Percentiles rank a stretch among this genome's conserved stretches.
Conservation (phyloP, 768 basidiomycete genomes). For the Termitomyces sp. region DNA sequence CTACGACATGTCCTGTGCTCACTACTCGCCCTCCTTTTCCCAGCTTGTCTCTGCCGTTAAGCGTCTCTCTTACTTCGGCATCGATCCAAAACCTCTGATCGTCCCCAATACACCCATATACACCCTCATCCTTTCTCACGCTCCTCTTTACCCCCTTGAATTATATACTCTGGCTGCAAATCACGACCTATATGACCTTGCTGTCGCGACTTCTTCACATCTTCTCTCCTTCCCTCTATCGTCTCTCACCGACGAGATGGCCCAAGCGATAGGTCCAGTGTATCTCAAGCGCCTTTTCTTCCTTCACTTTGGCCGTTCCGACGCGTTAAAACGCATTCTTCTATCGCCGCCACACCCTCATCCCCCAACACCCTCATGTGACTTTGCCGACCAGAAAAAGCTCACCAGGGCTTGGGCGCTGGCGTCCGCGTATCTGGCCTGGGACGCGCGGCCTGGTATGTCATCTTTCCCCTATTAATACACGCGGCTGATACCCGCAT, state of each 20-base stretch:
- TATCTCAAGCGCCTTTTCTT: conserved; percentile 84
- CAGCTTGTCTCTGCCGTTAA: conserved; percentile 55
- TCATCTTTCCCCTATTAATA: conserved; percentile 1
- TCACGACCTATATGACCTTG: conserved; percentile 67
- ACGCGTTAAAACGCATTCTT: conserved; percentile 77
- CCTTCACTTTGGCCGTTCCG: conserved; percentile 77
- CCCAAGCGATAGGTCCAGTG: conserved; percentile 63
- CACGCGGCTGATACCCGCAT: conserved; percentile 12
- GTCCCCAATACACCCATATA: conserved; percentile 54
- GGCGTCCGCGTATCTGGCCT: conserved; percentile 78
- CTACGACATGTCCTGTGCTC: conserved; percentile 70
- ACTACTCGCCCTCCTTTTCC: conserved; percentile 68
- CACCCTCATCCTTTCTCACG: conserved; percentile 58
- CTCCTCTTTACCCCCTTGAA: conserved; percentile 66
- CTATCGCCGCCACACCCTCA: conserved; percentile 74
- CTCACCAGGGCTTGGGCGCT: conserved; percentile 79
- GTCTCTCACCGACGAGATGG: conserved; percentile 67
- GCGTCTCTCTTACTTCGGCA: conserved; percentile 56
- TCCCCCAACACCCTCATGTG: conserved; percentile 64
- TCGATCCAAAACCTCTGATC: conserved; percentile 45
- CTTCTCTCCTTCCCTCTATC: conserved; percentile 70
- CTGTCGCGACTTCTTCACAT: conserved; percentile 71
- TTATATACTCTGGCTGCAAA: conserved; percentile 69
- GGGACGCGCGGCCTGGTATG: conserved; percentile 79
- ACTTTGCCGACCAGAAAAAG: conserved; percentile 75